Evolutionary conservation across 1,139 yeast species (phyloP), one percentile per base, ranked within the genome.

Genomic region (Diutina mesorugosa): DNA sequence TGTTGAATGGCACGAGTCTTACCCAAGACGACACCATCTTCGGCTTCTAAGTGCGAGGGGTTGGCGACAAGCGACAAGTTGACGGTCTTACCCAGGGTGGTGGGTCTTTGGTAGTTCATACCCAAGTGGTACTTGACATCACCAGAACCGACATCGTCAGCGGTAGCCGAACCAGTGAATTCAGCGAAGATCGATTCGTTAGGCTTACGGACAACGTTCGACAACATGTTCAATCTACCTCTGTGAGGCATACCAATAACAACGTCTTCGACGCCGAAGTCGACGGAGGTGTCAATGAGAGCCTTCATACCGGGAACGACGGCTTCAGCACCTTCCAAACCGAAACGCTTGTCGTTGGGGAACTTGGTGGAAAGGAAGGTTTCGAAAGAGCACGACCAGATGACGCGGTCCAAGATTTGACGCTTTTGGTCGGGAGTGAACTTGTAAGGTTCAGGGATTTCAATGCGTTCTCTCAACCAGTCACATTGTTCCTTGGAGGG

Each of bases 171-270:
- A 62, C 99, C 99, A 58, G 93, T 80, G 72, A 93, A 93, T 77
- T 93, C 99, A 56, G 95, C 85, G 72, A 93, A 93, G 69, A 93
- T 95, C 55, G 97, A 90, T 78, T 93, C 98, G 70, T 93, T 91
- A 67, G 99, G 98, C 73, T 93, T 93, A 78, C 99, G 88, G 56
- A 93, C 97, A 67, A 93, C 99, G 75, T 93, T 93, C 60, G 97
- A 90, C 74, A 93, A 82, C 87, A 93, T 91, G 73, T 93, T 93
- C 68, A 93, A 81, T 79, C 99, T 87, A 76, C 99, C 99, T 82
- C 99, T 90, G 75, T 93, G 99, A 58, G 99, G 97, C 99, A 93
- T 93, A 78, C 99, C 99, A 66, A 95, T 87, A 66, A 93, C 96
- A 61, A 93, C 84, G 70, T 93, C 98, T 74, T 91, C 97, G 59